Evolutionary conservation across 2,329 filamentous ascomycete species (phyloP).

Genomic region (Monilinia polystroma): DNA sequence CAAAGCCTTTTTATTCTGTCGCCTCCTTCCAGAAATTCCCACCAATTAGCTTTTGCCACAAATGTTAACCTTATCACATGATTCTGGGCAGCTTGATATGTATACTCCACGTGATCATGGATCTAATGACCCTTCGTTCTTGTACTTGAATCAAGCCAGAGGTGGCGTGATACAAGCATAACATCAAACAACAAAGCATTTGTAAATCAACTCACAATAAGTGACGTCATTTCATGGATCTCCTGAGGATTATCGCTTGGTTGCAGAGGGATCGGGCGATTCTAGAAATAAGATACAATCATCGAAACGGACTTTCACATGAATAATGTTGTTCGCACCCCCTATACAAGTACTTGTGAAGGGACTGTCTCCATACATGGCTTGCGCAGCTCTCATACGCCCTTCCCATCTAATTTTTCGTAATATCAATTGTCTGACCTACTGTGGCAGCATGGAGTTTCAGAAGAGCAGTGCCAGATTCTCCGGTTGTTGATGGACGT

Average conservation of each 20-base stretch:
- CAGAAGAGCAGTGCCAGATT: constrained; percentile 51
- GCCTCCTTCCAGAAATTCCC: not conserved
- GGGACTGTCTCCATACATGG: constrained; percentile 30
- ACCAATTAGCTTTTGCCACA: constrained; percentile 10
- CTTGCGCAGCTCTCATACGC: constrained; percentile 51
- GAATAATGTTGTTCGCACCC: constrained; percentile 25
- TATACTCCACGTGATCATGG: not conserved
- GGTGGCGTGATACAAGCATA: not conserved
- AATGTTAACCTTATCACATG: not conserved
- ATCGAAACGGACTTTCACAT: too few species aligned
- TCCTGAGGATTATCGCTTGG: too few species aligned
- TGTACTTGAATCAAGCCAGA: not conserved
- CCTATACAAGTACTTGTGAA: constrained; percentile 35
- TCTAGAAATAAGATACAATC: too few species aligned
- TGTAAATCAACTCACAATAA: too few species aligned
- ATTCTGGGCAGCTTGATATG: not conserved
- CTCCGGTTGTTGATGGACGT: constrained; percentile 47
- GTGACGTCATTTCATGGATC: too few species aligned
- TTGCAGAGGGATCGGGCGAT: too few species aligned
- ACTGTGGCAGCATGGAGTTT: constrained; percentile 44
- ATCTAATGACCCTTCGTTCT: not conserved
- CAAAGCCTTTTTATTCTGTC: not conserved
- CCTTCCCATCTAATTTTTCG: constrained; percentile 53
- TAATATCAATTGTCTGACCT: constrained; percentile 53
- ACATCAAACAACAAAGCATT: too few species aligned